These are phyloP conservation scores for Salix exigua DNA, from an alignment of 345 rosid species.

Conservation along the genomic window DNA sequence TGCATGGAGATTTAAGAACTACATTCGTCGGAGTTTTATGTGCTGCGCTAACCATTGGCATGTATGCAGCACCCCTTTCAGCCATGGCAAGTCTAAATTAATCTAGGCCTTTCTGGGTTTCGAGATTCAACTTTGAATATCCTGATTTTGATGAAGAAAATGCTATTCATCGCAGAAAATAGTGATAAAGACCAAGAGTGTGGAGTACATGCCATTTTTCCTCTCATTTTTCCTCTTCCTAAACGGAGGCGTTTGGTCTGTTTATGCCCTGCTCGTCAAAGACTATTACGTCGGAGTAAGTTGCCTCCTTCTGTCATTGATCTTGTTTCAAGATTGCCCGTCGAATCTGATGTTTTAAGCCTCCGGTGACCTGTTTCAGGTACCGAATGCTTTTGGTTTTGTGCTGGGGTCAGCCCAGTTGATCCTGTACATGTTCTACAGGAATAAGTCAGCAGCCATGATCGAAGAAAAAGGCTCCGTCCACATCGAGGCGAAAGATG, in stretches of 20 bases:
- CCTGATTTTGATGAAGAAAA: background rate
- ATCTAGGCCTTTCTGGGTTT: background rate
- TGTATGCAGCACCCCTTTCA: slow-evolving; percentile 57
- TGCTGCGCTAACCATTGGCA: slow-evolving; percentile 42
- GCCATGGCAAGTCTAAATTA: slow-evolving; percentile 40
- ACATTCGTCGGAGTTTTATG: slow-evolving; percentile 51
- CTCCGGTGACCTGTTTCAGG: slow-evolving; percentile 21
- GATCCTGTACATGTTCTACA: slow-evolving; percentile 42
- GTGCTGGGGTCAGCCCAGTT: slow-evolving; percentile 47
- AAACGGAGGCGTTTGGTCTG: slow-evolving; percentile 23
- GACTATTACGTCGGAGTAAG: slow-evolving; percentile 18
- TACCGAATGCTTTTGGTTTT: slow-evolving; percentile 51
- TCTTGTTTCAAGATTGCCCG: background rate
- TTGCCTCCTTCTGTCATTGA: background rate
- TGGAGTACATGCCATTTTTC: slow-evolving; percentile 27
- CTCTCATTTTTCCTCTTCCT: slow-evolving; percentile 22
- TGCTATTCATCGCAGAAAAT: slow-evolving; percentile 3
- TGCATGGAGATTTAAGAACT: slow-evolving; percentile 33
- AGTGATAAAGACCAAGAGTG: slow-evolving; percentile 25
- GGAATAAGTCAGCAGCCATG: slow-evolving; percentile 19
- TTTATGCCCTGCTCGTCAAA: slow-evolving; percentile 17
- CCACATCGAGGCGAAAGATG: slow-evolving; percentile 9
- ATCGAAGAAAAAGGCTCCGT: slow-evolving; percentile 32
- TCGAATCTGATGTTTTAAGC: too few relatives aligned
- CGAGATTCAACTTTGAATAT: background rate